Base-by-base conservation (phyloP, 352 stramenopile genomes). In the Peronospora farinosa region DNA sequence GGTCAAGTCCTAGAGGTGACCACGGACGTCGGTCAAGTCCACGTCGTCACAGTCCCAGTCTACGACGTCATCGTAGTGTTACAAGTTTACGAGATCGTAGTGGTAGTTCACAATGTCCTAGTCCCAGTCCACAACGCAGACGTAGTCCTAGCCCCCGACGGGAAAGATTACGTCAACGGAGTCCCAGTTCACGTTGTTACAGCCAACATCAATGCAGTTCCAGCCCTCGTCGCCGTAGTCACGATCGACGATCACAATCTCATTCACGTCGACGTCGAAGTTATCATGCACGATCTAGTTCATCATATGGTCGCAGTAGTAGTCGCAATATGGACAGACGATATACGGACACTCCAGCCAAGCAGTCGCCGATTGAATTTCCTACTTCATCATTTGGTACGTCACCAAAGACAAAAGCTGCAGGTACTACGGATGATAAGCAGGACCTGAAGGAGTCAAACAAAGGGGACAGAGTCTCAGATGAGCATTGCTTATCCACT, bases 221-320 rank as follows among this genome's bases (percentile, higher is more conserved):
- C 13, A 42, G 16, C 12, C 39, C 25, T 31, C 19, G 21, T 25
- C 10, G 6, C 16, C 23, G 16, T 11, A 35, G n/a, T n/a, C 46
- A 36, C 21, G 46, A 54, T 25, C 28, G 48, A 7, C 56, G 41
- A 3, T 72, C 58, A 23, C 32, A 33, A 5, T 68, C 58, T 11
- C 21, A 38, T 47, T 67, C 59, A 6, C 47, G 40, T 44, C 38
- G 32, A 9, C 31, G 44, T 17, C 37, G n/a, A 43, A 52, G 33
- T 46, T 38, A 65, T 11, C 40, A 42, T 41, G 50, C 51, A 7
- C 51, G 32, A 27, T 64, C 59, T 4, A 47, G 30, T 3, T 72
- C 63, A 31, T 49, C 63, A 19, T 45, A 48, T 47, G 51, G 25
- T 41, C 59, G 40, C 33, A 67, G 50, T 45, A 49, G 19, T 19